Percentiles rank a stretch among this genome's conserved stretches.
Evolutionary conservation across 371 early-diverging fungal genomes (phyloP).

Genomic region (Mucor velutinosus): DNA sequence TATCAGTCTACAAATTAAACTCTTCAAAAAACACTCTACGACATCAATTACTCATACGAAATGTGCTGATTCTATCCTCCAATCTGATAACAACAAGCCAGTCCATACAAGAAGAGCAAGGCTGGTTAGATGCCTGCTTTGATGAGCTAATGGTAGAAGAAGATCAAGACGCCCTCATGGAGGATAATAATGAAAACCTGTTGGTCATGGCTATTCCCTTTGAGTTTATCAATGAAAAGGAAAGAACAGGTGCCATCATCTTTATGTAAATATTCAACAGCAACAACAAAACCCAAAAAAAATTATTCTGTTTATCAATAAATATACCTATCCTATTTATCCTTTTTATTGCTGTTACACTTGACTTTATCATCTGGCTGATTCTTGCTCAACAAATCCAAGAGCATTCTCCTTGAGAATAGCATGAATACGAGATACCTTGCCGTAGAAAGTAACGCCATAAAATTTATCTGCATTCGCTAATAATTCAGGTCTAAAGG

Average conservation of each 20-base stretch:
- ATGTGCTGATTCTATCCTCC: conserved; percentile 26
- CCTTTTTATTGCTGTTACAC: conserved; percentile 19
- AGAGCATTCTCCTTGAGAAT: conserved; percentile 71
- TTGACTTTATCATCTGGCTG: conserved; percentile 11
- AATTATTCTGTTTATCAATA: neutral
- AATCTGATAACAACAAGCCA: conserved; percentile 13
- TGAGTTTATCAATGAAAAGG: neutral
- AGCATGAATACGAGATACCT: conserved; percentile 74
- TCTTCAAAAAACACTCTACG: conserved; percentile 18
- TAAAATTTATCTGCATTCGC: conserved; percentile 93
- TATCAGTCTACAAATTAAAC: conserved; percentile 38
- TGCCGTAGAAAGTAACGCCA: conserved; percentile 92
- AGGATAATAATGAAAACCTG: neutral
- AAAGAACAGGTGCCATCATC: neutral
- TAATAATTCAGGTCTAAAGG: conserved; percentile 96
- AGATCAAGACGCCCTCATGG: conserved; percentile 15
- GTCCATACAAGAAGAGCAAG: conserved; percentile 28
- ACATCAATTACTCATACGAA: conserved; percentile 39
- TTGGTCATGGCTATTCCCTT: conserved; percentile 19
- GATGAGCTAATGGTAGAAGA: conserved; percentile 32
- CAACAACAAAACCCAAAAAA: neutral
- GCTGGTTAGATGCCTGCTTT: conserved; percentile 45
- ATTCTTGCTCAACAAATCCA: conserved; percentile 68
- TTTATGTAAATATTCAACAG: neutral
- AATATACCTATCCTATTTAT: neutral